Evolutionary conservation across 2,329 filamentous ascomycete genomes (phyloP).

Genomic region (Gremmenia infestans): DNA sequence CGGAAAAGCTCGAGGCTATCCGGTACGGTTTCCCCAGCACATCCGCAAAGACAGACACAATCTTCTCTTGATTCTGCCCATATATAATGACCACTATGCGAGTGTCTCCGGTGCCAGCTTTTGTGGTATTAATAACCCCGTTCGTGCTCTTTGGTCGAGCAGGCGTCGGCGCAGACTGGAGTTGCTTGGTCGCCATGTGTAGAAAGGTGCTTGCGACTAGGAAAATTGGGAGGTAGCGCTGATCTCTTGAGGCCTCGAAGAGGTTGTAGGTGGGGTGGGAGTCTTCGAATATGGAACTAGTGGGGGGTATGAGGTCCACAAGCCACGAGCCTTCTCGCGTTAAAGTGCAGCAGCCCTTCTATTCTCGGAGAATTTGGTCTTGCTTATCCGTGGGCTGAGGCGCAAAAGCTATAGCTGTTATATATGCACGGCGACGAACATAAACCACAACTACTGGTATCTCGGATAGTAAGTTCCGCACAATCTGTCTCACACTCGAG

Average conservation of each 20-base stretch:
- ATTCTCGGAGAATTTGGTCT: slow-evolving; percentile 3
- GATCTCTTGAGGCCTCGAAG: slow-evolving; percentile 1
- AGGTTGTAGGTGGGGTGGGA: slow-evolving; percentile 4
- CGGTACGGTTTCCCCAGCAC: slow-evolving; percentile 70
- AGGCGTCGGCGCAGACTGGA: slow-evolving; percentile 46
- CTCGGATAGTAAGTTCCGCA: slow-evolving; percentile 8
- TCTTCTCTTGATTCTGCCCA: slow-evolving; percentile 65
- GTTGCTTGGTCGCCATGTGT: slow-evolving; percentile 41
- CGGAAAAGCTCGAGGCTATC: slow-evolving; percentile 50
- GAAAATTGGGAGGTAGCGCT: slow-evolving; percentile 3
- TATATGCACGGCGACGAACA: background rate
- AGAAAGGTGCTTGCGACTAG: background rate
- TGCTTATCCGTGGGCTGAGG: background rate
- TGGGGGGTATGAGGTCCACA: background rate
- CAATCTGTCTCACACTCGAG: slow-evolving; percentile 16
- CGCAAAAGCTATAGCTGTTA: background rate
- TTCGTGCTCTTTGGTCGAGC: slow-evolving; percentile 37
- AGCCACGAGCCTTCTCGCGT: background rate
- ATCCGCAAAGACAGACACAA: slow-evolving; percentile 71
- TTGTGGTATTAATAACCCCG: slow-evolving; percentile 32
- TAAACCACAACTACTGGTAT: slow-evolving; percentile 13
- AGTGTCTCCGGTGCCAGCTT: slow-evolving; percentile 42
- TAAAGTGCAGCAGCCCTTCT: slow-evolving; percentile 10
- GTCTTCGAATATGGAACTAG: slow-evolving; percentile 6
- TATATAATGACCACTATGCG: slow-evolving; percentile 64